Conservation (phyloP, 768 basidiomycete genomes). For the Pholiota conissans region DNA sequence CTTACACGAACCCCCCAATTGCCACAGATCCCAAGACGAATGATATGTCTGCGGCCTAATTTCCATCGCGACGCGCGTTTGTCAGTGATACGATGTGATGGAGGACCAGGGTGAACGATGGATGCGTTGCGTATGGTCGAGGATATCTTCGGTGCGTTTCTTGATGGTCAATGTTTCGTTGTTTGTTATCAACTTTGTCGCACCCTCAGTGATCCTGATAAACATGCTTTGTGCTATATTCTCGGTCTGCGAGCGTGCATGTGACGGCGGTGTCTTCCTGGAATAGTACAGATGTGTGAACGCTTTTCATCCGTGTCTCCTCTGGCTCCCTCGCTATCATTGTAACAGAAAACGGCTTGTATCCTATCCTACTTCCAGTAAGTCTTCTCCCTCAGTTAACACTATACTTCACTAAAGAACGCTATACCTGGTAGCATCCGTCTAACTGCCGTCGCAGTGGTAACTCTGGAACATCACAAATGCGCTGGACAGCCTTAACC, state of each 20-base stretch:
- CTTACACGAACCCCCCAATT: background rate
- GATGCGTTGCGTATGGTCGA: background rate
- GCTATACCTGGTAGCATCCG: background rate
- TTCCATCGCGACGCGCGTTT: too few relatives aligned
- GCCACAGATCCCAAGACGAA: background rate
- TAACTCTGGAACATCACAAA: background rate
- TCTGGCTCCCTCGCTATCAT: too few relatives aligned
- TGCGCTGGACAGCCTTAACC: background rate
- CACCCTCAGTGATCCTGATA: background rate
- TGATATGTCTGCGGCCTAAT: too few relatives aligned
- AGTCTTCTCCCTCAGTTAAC: too few relatives aligned
- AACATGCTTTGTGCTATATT: background rate
- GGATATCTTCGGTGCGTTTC: background rate
- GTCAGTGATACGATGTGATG: background rate
- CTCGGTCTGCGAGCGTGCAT: too few relatives aligned
- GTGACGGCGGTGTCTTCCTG: background rate
- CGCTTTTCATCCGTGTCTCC: too few relatives aligned
- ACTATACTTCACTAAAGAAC: background rate
- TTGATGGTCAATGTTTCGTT: background rate
- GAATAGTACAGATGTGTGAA: background rate
- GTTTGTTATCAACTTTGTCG: background rate
- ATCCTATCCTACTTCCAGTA: too few relatives aligned
- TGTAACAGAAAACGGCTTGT: too few relatives aligned
- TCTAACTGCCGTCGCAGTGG: background rate
- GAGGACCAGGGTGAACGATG: background rate